phyloP scores from a whole-genome alignment of 805 yeast genomes.

The Candida oleophila region DNA sequence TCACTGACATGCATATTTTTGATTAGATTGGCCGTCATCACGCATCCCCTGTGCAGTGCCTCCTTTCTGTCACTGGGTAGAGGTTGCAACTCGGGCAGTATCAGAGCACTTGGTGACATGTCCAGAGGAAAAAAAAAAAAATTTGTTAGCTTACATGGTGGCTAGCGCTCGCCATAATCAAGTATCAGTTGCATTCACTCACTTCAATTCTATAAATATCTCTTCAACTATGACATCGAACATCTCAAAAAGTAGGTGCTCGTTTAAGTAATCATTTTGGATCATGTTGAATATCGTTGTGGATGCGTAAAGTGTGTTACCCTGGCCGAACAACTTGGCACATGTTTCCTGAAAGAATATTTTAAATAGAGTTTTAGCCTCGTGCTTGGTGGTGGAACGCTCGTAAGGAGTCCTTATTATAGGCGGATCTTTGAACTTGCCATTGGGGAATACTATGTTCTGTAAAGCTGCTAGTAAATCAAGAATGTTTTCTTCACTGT shows the following conservation, averaged over 20 bases:
- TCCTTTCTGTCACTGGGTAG: too few relatives aligned
- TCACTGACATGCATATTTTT: background rate
- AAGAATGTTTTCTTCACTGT: conserved; percentile 47
- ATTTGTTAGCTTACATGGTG: too few relatives aligned
- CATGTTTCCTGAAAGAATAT: conserved; percentile 61
- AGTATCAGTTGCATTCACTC: too few relatives aligned
- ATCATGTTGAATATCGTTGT: conserved; percentile 58
- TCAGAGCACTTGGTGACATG: too few relatives aligned
- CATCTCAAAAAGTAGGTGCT: conserved; percentile 57
- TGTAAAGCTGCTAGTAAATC: conserved; percentile 27
- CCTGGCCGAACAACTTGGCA: conserved; percentile 70
- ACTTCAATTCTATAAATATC: conserved; percentile 13
- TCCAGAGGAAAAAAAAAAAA: too few relatives aligned
- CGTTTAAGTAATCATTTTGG: conserved; percentile 71
- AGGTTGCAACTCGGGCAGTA: too few relatives aligned
- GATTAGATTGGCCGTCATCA: background rate
- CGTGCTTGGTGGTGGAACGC: conserved; percentile 51
- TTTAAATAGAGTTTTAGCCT: conserved; percentile 57
- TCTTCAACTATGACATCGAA: conserved; percentile 57
- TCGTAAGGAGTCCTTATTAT: conserved; percentile 50
- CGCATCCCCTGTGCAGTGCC: background rate
- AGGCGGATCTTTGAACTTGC: conserved; percentile 48
- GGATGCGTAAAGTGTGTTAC: conserved; percentile 64
- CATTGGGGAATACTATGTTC: conserved; percentile 40
- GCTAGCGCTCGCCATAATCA: too few relatives aligned